Conservation (phyloP, 2,329 filamentous ascomycete genomes). For the Talaromyces sp. region DNA sequence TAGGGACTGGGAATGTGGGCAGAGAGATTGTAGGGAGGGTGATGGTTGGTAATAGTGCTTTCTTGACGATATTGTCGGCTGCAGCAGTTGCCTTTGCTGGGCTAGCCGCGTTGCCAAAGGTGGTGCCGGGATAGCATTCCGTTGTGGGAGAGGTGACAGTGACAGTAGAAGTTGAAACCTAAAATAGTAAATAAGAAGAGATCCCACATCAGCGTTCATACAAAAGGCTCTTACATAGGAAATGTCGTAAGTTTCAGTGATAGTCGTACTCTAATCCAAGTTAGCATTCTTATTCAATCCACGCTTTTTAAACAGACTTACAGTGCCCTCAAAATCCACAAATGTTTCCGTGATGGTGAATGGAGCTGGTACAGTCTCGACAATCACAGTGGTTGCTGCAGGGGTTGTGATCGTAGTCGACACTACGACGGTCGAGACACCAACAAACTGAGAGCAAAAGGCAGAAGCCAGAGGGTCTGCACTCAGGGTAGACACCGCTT, state of each 20-base stretch:
- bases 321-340: slow-evolving; percentile 1
- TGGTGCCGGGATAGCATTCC: slow-evolving; percentile 7
- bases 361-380: slow-evolving; percentile 1
- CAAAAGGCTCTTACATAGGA: slow-evolving; percentile 4
- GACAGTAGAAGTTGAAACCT: slow-evolving; percentile 1
- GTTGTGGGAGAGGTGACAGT: slow-evolving; percentile 10
- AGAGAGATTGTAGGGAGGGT: not conserved
- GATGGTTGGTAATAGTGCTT: not conserved
- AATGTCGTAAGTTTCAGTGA: slow-evolving; percentile 9
- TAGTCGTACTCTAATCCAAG: slow-evolving; percentile 1
- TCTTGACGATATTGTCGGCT: not conserved
- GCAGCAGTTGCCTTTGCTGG: slow-evolving; percentile 1
- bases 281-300: not conserved
- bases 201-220: not conserved
- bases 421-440: not conserved
- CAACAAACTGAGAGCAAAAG: slow-evolving; percentile 7
- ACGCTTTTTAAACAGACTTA: not conserved
- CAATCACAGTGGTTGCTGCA: not conserved
- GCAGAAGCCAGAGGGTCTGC: slow-evolving; percentile 2
- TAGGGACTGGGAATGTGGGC: not conserved
- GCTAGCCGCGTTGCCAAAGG: not conserved
- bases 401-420: slow-evolving; percentile 11
- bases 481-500: slow-evolving; percentile 7
- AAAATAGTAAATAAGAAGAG: not conserved
- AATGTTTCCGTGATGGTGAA: slow-evolving; percentile 3